These are phyloP conservation scores for Camelina neglecta DNA, from an alignment of 345 rosid genomes.

Conservation along the genomic window DNA sequence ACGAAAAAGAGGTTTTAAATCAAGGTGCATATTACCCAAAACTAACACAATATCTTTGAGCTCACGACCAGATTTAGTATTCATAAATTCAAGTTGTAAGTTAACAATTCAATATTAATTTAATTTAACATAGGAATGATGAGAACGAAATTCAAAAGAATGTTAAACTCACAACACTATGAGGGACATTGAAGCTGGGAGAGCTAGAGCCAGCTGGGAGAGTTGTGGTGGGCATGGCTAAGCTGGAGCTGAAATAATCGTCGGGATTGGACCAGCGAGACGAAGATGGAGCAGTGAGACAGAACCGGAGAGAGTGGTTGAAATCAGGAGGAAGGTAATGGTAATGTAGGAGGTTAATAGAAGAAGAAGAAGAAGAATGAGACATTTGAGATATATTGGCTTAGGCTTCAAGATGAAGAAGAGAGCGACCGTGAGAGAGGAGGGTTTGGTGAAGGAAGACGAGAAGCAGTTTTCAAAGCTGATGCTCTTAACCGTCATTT, in stretches of 20 bases:
- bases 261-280: constrained; percentile 37
- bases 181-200: constrained; percentile 36
- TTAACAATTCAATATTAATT: not conserved
- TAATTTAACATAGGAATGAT: not conserved
- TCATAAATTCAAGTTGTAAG: not conserved
- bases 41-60: too few relatives aligned
- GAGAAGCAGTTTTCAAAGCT: constrained; percentile 64
- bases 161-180: constrained; percentile 39
- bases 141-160: constrained; percentile 2
- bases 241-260: constrained; percentile 14
- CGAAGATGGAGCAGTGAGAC: constrained; percentile 41
- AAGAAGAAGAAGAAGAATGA: constrained; percentile 49
- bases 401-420: constrained; percentile 56
- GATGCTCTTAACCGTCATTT: constrained; percentile 45
- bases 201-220: constrained; percentile 37
- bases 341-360: constrained; percentile 44
- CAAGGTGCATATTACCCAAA: too few relatives aligned
- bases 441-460: constrained; percentile 53
- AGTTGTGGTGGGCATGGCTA: constrained; percentile 39
- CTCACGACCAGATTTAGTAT: not conserved
- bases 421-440: constrained; percentile 36
- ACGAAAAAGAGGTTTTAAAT: too few relatives aligned
- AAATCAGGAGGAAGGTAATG: constrained; percentile 42
- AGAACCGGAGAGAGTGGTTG: constrained; percentile 35
- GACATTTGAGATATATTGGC: constrained; percentile 31